phyloP scores from a whole-genome alignment of 805 yeast species.

The Candida methanosorbosa region DNA sequence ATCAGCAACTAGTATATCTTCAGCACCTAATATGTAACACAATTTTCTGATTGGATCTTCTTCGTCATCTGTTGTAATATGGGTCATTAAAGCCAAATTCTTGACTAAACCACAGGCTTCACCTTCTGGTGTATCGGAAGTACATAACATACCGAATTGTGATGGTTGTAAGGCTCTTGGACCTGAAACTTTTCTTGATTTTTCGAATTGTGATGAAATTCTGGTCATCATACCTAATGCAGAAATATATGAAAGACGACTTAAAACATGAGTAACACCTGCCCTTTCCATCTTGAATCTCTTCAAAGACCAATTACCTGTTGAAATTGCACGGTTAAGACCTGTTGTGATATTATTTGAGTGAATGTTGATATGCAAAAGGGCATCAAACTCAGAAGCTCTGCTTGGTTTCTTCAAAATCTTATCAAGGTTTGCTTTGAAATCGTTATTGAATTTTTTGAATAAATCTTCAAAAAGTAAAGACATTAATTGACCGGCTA shows the following conservation, averaged over 20 bases:
- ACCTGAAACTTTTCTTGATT: slow-evolving; percentile 95
- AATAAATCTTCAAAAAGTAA: slow-evolving; percentile 92
- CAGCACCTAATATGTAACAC: slow-evolving; percentile 82
- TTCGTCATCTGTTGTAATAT: slow-evolving; percentile 96
- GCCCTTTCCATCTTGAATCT: slow-evolving; percentile 99
- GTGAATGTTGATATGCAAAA: slow-evolving; percentile 81
- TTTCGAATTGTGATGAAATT: slow-evolving; percentile 97
- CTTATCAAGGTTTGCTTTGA: slow-evolving; percentile 90
- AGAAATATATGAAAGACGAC: slow-evolving; percentile 84
- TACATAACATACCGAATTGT: slow-evolving; percentile 97
- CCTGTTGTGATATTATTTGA: slow-evolving; percentile 92
- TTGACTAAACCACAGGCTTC: slow-evolving; percentile 99
- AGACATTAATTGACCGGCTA: slow-evolving; percentile 97
- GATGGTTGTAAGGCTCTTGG: slow-evolving; percentile 99
- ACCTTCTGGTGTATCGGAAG: slow-evolving; percentile 99
- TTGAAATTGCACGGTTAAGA: slow-evolving; percentile 90
- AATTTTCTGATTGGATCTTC: slow-evolving; percentile 77
- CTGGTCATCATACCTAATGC: slow-evolving; percentile 99
- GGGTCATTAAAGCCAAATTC: slow-evolving; percentile 96
- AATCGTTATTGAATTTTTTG: slow-evolving; percentile 91
- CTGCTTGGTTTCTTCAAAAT: slow-evolving; percentile 89
- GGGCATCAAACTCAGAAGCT: slow-evolving; percentile 91
- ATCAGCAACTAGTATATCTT: slow-evolving; percentile 72
- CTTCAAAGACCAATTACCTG: slow-evolving; percentile 98
- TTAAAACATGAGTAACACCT: slow-evolving; percentile 94